phyloP scores from a whole-genome alignment of 352 stramenopile genomes.

The Elongisporangium prolatum region DNA sequence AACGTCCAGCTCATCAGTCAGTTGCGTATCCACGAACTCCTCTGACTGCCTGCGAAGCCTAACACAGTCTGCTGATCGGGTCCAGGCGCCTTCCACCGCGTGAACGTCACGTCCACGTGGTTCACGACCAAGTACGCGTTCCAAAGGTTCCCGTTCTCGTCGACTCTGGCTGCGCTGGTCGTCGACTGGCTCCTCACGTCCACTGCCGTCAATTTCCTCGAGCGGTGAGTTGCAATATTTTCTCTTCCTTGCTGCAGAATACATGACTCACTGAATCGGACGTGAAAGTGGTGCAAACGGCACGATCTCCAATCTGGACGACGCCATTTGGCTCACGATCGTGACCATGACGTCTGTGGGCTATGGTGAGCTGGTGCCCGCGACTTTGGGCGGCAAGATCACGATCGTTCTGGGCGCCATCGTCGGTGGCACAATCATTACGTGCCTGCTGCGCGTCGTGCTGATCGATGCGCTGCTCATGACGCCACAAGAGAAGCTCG shows the following conservation, averaged over 20 bases:
- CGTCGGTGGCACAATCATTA: conserved; percentile 51
- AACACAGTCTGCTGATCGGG: background rate
- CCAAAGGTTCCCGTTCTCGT: conserved; percentile 39
- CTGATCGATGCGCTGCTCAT: conserved; percentile 54
- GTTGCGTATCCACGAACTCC: conserved; percentile 2
- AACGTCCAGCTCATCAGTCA: conserved; percentile 36
- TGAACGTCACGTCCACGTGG: conserved; percentile 57
- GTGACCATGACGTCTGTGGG: conserved; percentile 61
- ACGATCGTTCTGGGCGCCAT: conserved; percentile 53
- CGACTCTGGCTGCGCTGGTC: conserved; percentile 24
- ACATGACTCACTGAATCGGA: background rate
- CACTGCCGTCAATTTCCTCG: conserved; percentile 51
- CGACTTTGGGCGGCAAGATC: conserved; percentile 48
- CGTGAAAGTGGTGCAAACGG: conserved; percentile 33
- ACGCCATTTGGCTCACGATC: conserved; percentile 62
- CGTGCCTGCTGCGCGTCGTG: conserved; percentile 50
- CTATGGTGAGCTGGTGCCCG: conserved; percentile 48
- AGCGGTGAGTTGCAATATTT: conserved; percentile 20
- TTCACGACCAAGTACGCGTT: conserved; percentile 60
- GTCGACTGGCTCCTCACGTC: conserved; percentile 58
- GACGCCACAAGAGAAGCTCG: conserved; percentile 47
- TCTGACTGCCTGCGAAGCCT: background rate
- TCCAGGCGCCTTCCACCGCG: conserved; percentile 40
- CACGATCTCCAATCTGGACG: conserved; percentile 30
- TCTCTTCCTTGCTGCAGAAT: background rate